phyloP scores from a whole-genome alignment of 2,329 filamentous ascomycete species.

The Trichoderma sp. region DNA sequence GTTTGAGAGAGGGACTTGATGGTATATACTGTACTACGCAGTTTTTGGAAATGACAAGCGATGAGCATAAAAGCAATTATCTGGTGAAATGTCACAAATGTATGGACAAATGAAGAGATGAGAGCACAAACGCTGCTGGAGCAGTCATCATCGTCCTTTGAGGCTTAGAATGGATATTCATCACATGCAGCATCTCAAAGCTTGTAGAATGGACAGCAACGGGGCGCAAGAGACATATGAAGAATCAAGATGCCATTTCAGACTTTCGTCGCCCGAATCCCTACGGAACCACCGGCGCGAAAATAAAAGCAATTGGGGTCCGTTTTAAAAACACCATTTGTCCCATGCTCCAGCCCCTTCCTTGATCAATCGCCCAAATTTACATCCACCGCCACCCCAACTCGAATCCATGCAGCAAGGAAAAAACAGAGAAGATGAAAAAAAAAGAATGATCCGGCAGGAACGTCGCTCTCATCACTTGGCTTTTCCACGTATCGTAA shows the following conservation, averaged over 20 bases:
- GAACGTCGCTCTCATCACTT: constrained; percentile 14
- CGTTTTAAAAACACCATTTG: constrained; percentile 32
- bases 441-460: constrained; percentile 3
- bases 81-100: not conserved
- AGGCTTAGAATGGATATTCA: not conserved
- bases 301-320: constrained; percentile 27
- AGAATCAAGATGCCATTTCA: constrained; percentile 38
- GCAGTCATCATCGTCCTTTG: not conserved
- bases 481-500: not conserved
- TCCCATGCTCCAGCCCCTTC: constrained; percentile 36
- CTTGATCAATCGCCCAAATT: constrained; percentile 21
- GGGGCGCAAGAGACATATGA: constrained; percentile 23
- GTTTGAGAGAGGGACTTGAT: constrained; percentile 69
- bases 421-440: not conserved
- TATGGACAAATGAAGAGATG: not conserved
- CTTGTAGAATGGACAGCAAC: not conserved
- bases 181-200: not conserved
- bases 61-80: not conserved
- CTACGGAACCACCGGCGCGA: constrained; percentile 31
- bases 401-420: constrained; percentile 9
- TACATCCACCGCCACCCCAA: constrained; percentile 17
- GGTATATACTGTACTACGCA: too few relatives aligned
- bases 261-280: constrained; percentile 34
- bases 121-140: not conserved
- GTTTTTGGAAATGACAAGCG: not conserved